Percentiles rank a stretch among this genome's conserved stretches.
These are phyloP conservation scores for Globisporangium spinosum DNA, from an alignment of 352 stramenopile species.

Conservation along the genomic window DNA sequence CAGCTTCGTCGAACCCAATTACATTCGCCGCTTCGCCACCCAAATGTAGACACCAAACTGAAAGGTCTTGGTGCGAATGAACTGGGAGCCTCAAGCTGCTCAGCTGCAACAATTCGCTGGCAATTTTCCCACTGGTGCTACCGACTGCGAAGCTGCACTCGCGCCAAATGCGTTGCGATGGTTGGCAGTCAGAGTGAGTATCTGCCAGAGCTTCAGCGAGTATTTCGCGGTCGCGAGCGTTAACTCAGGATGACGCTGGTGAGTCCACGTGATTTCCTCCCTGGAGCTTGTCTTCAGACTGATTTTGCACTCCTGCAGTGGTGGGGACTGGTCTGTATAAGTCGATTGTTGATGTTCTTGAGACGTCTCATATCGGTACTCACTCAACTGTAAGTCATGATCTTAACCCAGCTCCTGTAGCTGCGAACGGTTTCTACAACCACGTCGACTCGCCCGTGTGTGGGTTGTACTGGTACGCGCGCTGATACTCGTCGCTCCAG, in stretches of 20 bases:
- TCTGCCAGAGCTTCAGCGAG: slow-evolving; percentile 34
- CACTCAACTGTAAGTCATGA: too few species aligned
- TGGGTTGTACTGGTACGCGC: slow-evolving; percentile 44
- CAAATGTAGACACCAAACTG: too few species aligned
- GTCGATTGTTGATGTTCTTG: too few species aligned
- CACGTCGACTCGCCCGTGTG: slow-evolving; percentile 43
- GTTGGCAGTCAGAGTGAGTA: slow-evolving; percentile 37
- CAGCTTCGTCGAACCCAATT: too few species aligned
- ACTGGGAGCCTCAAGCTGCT: slow-evolving; percentile 27
- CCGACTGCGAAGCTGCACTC: slow-evolving; percentile 21
- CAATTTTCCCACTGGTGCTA: slow-evolving; percentile 30
- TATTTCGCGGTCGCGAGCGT: slow-evolving; percentile 46
- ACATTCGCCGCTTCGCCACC: too few species aligned
- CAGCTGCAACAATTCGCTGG: slow-evolving; percentile 22
- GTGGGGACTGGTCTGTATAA: slow-evolving; percentile 3
- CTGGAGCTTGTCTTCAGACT: slow-evolving; percentile 19
- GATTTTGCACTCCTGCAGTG: background rate
- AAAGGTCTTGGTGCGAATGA: slow-evolving; percentile 23
- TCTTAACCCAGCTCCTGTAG: too few species aligned
- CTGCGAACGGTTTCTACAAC: slow-evolving; percentile 18
- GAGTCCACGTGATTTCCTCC: slow-evolving; percentile 55
- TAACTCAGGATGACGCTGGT: slow-evolving; percentile 46
- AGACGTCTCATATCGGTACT: too few species aligned
- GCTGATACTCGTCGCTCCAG: slow-evolving; percentile 64
- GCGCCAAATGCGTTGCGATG: slow-evolving; percentile 19